Base-by-base conservation (phyloP, 2,329 filamentous ascomycete species). In the Penicillium sp. region DNA sequence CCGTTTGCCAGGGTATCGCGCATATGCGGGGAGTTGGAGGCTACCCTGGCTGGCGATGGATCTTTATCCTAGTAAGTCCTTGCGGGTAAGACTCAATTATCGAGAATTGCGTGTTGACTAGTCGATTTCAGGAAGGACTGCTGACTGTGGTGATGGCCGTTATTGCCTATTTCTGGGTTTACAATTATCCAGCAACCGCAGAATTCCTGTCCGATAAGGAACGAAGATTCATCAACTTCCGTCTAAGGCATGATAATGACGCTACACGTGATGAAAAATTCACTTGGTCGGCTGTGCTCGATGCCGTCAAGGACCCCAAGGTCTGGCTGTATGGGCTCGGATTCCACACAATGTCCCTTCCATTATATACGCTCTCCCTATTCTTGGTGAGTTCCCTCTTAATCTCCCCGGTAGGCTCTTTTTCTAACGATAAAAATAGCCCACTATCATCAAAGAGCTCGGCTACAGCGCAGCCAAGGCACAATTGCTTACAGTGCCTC, bases 311-410 rank as follows among this genome's bases (percentile, higher is more conserved):
- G 15, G 89, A 93, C 67, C 85, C 86, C 1, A 91, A 89, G 70
- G 88, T 88, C 69, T 91, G 87, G 88, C 81, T 93, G 0, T 93
- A 93, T 66, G 88, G 89, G 0, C 73, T 91, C 0, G 85, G 84
- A 0, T 92, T 91, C 68, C 90, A 92, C 71, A 91, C 89, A 5
- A 87, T 92, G 82, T 90, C 86, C 60, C 75, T 93, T 82, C 87
- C 75, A 76, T 29, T 69, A 21, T 80, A 80, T 61, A 79, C 78
- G 0, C 64, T 78, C 26, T 77, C 75, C 5, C 70, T 76, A 6
- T 78, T 79, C 55, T 56, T 81, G 59, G 71, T 75, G 55, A 62
- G 66, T 15, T 23, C 17, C n/a, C 21, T 38, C 4, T 45, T 31
- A 8, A 7, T 29, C 17, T 2, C 21, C 11, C 23, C 7, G 9